These are phyloP conservation scores for Paecilomyces niveus DNA, from an alignment of 2,329 filamentous ascomycete genomes.

Conservation along the genomic window DNA sequence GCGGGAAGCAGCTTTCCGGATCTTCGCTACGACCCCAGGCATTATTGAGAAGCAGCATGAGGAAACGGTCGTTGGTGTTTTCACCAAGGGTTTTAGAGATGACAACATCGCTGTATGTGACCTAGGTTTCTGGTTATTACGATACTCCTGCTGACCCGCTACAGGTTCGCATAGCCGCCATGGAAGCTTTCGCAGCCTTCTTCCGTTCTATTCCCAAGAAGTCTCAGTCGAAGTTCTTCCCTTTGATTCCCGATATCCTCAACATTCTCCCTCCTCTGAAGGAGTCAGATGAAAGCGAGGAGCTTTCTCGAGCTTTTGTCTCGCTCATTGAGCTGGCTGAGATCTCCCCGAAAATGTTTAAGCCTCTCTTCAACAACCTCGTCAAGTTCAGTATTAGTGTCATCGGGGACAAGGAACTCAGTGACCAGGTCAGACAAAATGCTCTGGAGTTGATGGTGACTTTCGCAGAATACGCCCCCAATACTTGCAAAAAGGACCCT, in stretches of 20 bases:
- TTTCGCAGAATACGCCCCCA: constrained; percentile 88
- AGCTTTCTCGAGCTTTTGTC: constrained; percentile 81
- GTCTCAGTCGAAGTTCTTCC: constrained; percentile 78
- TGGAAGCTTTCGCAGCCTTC: constrained; percentile 95
- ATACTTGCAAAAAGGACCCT: constrained; percentile 91
- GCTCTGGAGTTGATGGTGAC: constrained; percentile 96
- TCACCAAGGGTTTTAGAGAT: constrained; percentile 88
- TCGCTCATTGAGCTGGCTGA: constrained; percentile 93
- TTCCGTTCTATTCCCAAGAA: constrained; percentile 89
- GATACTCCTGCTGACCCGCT: constrained; percentile 8
- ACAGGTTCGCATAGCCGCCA: constrained; percentile 82
- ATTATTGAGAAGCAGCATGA: constrained; percentile 97
- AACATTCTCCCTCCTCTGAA: constrained; percentile 94
- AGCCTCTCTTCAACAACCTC: constrained; percentile 82
- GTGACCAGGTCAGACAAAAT: constrained; percentile 85
- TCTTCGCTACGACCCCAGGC: constrained; percentile 88
- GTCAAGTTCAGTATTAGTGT: constrained; percentile 91
- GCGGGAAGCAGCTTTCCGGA: constrained; percentile 87
- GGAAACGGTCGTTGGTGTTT: constrained; percentile 79
- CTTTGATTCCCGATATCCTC: constrained; percentile 80
- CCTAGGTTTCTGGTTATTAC: background rate
- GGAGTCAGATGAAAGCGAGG: constrained; percentile 80
- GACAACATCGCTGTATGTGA: constrained; percentile 64
- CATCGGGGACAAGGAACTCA: constrained; percentile 91
- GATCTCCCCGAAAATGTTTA: constrained; percentile 96